Base-by-base conservation (phyloP, 140 eudicot genomes). In the Erigeron philadelphicus region DNA sequence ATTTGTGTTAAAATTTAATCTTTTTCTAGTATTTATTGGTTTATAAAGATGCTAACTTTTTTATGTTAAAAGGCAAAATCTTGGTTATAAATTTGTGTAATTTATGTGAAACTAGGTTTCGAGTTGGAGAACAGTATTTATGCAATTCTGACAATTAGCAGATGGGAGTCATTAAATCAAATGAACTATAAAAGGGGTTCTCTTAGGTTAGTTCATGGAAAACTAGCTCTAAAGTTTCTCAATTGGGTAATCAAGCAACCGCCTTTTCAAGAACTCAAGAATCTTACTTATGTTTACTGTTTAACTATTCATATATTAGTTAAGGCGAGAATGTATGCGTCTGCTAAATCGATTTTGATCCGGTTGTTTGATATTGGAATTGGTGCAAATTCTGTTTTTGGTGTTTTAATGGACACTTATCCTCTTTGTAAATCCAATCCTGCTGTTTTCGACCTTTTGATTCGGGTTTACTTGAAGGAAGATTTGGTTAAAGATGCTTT, bases 161-260 rank as follows among this genome's bases (percentile, higher is more conserved):
- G 96, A 11, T 92, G 98, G 98, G 95, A 86, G 49, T 88, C 98
- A 3, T 68, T 92, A 70, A 92, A 92, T 76, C 85, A 71, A 56
- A 92, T 92, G 98, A 76, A 79, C 0, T 88, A 92, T 35, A 92
- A 73, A 61, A 44, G 72, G 62, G 84, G 87, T 72, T 78, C 95
- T 50, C 85, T 92, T 12, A 86, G 95, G 68, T 82, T 87, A 72
- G 88, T 92, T 74, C 96, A 92, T 78, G 98, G 96, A 59, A 88
- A 54, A 35, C 77, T 92, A 70, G 96, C 98, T 67, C 41, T 86
- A 73, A 89, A 86, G 76, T 84, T 92, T 75, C 89, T 92, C 63
- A 83, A 84, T 12, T 92, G 95, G 96, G 76, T 88, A 12, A 70
- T 83, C 11, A 83, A 81, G 70, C 95, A 92, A 65, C 98, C 98